Evolutionary conservation across 176 grass and related monocot genomes (phyloP).

Genomic region (Oryza glumipatula): DNA sequence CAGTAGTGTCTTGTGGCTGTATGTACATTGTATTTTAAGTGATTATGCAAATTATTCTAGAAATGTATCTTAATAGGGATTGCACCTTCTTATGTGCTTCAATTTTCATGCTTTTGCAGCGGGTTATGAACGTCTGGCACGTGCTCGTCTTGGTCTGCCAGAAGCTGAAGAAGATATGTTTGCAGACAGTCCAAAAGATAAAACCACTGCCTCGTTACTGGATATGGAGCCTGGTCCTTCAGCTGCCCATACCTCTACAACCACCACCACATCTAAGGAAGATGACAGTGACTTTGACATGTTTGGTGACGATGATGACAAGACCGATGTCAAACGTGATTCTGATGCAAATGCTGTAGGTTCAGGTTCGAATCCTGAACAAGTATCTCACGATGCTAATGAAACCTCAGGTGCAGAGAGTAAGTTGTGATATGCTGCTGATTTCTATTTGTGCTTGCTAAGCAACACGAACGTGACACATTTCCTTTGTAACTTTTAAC

Average conservation of each 20-base stretch:
- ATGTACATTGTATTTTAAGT: conserved; percentile 1
- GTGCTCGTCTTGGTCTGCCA: conserved; percentile 60
- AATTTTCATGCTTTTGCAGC: conserved; percentile 50
- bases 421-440: conserved; percentile 25
- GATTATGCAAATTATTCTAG: conserved; percentile 4
- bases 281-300: conserved; percentile 74
- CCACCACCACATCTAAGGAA: conserved; percentile 45
- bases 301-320: conserved; percentile 83
- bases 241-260: conserved; percentile 48
- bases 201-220: conserved; percentile 54
- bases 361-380: conserved; percentile 41
- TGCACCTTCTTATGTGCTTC: conserved; percentile 13
- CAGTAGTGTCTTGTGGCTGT: background rate
- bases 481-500: background rate
- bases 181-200: conserved; percentile 50
- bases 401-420: conserved; percentile 39
- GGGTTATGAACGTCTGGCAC: conserved; percentile 79
- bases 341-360: conserved; percentile 46
- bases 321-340: conserved; percentile 44
- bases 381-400: conserved; percentile 39
- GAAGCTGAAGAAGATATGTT: conserved; percentile 57
- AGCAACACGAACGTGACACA: background rate
- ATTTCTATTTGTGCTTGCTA: conserved; percentile 17
- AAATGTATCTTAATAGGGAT: background rate
- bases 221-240: conserved; percentile 54